A percentile compares a stretch with the other conserved stretches of the same genome.
phyloP scores from a whole-genome alignment of 192 early-diverging fungal species.

The Coemansia sp. region DNA sequence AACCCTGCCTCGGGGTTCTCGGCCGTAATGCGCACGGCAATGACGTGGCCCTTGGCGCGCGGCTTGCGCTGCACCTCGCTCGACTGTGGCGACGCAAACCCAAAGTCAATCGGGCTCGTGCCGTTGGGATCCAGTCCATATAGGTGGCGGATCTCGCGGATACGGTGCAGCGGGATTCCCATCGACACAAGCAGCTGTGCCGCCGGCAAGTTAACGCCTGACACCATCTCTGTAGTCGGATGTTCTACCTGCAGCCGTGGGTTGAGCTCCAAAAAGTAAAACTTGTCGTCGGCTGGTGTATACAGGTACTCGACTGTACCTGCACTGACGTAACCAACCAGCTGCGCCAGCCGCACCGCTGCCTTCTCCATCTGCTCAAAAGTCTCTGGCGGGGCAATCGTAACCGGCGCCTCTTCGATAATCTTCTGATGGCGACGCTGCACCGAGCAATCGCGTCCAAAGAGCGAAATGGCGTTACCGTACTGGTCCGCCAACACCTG shows the following conservation, averaged over 20 bases:
- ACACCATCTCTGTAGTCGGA: constrained; percentile 98
- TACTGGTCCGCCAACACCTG: constrained; percentile 95
- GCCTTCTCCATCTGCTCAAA: constrained; percentile 93
- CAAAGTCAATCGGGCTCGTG: constrained; percentile 90
- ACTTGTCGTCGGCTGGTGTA: constrained; percentile 78
- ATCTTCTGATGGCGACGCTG: constrained; percentile 99
- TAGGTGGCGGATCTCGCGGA: constrained; percentile 92
- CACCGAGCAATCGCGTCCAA: constrained; percentile 97
- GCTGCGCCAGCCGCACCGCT: constrained; percentile 89
- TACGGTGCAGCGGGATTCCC: constrained; percentile 95
- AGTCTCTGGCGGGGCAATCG: constrained; percentile 71
- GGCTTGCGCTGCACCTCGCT: constrained; percentile 87
- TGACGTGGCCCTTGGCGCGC: constrained; percentile 93
- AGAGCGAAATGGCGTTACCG: constrained; percentile 97
- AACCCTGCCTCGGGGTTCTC: constrained; percentile 99
- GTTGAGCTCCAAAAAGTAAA: constrained; percentile 96
- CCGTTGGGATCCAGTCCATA: constrained; percentile 89
- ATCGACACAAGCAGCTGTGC: constrained; percentile 98
- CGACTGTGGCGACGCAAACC: constrained; percentile 73
- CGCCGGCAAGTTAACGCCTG: constrained; percentile 96
- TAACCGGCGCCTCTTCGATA: constrained; percentile 96
- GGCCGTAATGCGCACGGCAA: constrained; percentile 96
- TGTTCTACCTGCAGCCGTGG: constrained; percentile 98
- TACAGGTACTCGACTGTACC: constrained; percentile 98
- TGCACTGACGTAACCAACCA: constrained; percentile 93